Percentiles rank a stretch among this genome's conserved stretches.
Conservation (phyloP, 2,329 filamentous ascomycete genomes). For the Beauveria scarabaeidicola region DNA sequence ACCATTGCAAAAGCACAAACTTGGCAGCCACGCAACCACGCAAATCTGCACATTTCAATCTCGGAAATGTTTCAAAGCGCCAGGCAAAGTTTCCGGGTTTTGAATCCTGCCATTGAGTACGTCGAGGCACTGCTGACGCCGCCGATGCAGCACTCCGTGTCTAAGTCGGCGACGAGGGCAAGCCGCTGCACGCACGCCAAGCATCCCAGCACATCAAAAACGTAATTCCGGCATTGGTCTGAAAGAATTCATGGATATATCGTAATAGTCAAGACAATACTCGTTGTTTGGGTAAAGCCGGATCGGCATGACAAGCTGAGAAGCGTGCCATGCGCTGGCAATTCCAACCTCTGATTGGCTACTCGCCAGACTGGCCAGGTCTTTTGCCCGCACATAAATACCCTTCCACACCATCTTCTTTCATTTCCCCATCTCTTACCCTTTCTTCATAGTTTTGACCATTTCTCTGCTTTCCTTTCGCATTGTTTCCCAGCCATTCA, state of each 20-base stretch:
- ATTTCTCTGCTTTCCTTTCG: not conserved
- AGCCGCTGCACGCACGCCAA: not conserved
- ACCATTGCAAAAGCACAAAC: not conserved
- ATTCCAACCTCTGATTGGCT: conserved; percentile 1
- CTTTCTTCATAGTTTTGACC: not conserved
- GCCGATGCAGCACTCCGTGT: not conserved
- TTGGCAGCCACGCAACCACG: not conserved
- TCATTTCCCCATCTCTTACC: not conserved
- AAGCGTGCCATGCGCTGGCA: not conserved
- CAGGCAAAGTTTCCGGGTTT: not conserved
- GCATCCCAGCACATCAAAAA: not conserved
- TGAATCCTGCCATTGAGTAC: not conserved
- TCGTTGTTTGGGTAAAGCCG: not conserved
- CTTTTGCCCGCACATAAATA: conserved; percentile 9
- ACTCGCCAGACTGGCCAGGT: conserved; percentile 1
- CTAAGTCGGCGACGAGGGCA: not conserved
- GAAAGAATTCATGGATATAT: not conserved
- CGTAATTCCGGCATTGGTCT: not conserved
- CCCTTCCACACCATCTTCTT: not conserved
- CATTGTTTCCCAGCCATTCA: not conserved
- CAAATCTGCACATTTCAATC: not conserved
- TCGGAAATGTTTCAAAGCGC: not conserved
- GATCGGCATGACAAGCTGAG: not conserved
- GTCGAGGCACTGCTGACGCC: not conserved
- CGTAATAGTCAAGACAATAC: not conserved